phyloP scores from a whole-genome alignment of 2,329 filamentous ascomycete genomes.

The Claviceps maximensis region DNA sequence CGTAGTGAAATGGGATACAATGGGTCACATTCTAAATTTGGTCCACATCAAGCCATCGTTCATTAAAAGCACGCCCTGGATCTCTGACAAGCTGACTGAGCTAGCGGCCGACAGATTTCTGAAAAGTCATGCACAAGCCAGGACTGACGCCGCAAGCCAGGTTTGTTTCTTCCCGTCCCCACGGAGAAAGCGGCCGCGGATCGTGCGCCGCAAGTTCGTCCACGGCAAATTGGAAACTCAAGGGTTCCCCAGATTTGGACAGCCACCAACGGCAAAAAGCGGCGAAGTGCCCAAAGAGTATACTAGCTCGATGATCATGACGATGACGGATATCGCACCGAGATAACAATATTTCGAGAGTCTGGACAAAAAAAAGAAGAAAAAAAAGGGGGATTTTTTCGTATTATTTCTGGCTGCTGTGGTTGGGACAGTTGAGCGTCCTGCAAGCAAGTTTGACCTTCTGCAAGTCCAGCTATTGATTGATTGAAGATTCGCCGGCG shows the following conservation, averaged over 20 bases:
- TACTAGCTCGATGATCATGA: not conserved
- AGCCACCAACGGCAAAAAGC: not conserved
- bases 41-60: not conserved
- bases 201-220: not conserved
- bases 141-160: not conserved
- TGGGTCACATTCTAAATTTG: not conserved
- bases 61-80: not conserved
- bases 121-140: not conserved
- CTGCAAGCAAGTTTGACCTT: too few relatives aligned
- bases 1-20: not conserved
- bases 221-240: not conserved
- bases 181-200: not conserved
- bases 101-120: not conserved
- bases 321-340: too few relatives aligned
- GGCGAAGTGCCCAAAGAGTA: not conserved
- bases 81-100: not conserved
- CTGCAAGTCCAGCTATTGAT: too few relatives aligned
- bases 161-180: conserved; percentile 2
- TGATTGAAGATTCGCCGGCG: too few relatives aligned
- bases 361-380: too few relatives aligned
- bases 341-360: too few relatives aligned
- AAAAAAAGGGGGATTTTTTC: too few relatives aligned
- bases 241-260: conserved; percentile 5
- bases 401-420: too few relatives aligned
- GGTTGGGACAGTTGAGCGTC: too few relatives aligned